Base-by-base conservation (phyloP, 192 early-diverging fungal species). In the Backusella liffmaniae region DNA sequence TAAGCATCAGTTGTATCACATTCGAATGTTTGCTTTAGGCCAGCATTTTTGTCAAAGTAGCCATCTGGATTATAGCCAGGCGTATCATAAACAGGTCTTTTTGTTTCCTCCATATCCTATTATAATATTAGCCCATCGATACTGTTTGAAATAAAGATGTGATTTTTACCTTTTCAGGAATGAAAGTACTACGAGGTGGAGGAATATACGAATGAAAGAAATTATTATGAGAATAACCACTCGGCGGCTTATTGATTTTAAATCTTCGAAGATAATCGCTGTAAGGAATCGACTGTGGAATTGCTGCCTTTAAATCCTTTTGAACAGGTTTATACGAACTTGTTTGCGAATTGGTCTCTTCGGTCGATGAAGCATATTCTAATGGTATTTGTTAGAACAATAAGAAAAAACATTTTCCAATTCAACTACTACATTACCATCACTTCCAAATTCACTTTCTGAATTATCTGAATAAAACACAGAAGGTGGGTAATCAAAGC, bases 161-260 rank as follows among this genome's bases (percentile, higher is more conserved):
- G 23, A 16, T 3, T 35, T 53, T 39, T 79, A 87, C 88, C 67
- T 73, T 79, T 23, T 78, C 72, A 26, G 86, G 83, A 67, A 78
- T 67, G 41, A 90, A 86, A 4, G 56, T 53, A 26, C 79, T 74
- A 32, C 82, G 82, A 0, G 87, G 83, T 7, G 88, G 88, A 15
- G 84, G 83, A 35, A 90, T 69, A 73, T 82, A 90, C 1, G 87
- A 80, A 44, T 86, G 16, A 77, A 73, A 82, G 62, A 82, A 73
- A 69, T 62, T 12, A 42, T 67, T 74, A 29, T 56, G 35, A n/a
- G 34, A 29, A 71, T 18, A 18, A 71, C 13, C 26, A 13, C 15
- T 29, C 3, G 56, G 29, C n/a, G 44, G 42, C 6, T 29, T 39
- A 32, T 39, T 49, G 10, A 71, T 29, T 71, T 42, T 65, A 44